phyloP scores from a whole-genome alignment of 768 basidiomycete species.

The Russula virescens region DNA sequence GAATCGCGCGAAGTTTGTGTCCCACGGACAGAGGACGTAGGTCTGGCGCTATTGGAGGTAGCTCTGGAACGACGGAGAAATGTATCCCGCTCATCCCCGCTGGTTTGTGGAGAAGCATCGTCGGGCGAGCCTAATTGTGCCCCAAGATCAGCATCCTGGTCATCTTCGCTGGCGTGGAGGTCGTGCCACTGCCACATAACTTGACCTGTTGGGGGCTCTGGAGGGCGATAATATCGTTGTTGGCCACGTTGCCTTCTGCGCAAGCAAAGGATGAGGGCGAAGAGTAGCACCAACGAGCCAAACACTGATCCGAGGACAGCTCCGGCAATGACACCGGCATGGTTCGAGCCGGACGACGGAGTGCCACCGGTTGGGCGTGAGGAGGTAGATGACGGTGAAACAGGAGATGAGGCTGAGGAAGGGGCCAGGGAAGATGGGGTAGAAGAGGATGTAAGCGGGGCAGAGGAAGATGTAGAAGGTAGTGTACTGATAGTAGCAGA shows the following conservation, averaged over 20 bases:
- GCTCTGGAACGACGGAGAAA: conserved; percentile 44
- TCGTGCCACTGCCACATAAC: conserved; percentile 26
- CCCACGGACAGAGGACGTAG: conserved; percentile 7
- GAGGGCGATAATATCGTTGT: neutral
- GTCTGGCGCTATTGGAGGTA: neutral
- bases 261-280: conserved; percentile 27
- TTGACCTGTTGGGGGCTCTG: conserved; percentile 2
- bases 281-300: conserved; percentile 20
- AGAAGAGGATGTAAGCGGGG: neutral
- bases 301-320: conserved; percentile 21
- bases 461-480: too few species aligned
- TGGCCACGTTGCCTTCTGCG: conserved; percentile 34
- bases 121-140: conserved; percentile 36
- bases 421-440: neutral
- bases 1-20: conserved; percentile 10
- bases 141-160: conserved; percentile 12
- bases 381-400: neutral
- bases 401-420: conserved; percentile 1
- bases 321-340: conserved; percentile 17
- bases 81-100: conserved; percentile 64
- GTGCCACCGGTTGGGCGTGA: neutral
- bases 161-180: conserved; percentile 6
- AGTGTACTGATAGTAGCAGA: conserved; percentile 2
- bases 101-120: conserved; percentile 64
- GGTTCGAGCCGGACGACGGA: neutral